Evolutionary conservation across 306 rosid species (phyloP), one percentile per base, ranked within the genome.

Genomic region (Astragalus membranaceus): DNA sequence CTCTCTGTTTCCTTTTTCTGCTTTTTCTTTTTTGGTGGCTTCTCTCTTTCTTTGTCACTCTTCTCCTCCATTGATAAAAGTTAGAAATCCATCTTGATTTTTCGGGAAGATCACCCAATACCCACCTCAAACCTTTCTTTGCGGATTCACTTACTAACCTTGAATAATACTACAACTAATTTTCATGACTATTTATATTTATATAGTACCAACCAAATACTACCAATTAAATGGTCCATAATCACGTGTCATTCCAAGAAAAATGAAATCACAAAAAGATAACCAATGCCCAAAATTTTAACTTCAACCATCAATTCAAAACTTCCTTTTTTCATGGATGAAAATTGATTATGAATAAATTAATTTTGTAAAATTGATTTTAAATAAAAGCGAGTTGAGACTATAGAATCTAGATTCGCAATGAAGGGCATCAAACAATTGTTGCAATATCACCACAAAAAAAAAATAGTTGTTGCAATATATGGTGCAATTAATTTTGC

Each of bases 31-130:
- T 62, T 73, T 23, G 55, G 65, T 72, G 70, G 5, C 48, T 78
- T 74, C 81, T 60, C 75, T 69, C 84, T 79, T 77, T 81, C 89
- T 85, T 78, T 67, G 78, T 84, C 90, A 57, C 69, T 65, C 79
- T 67, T 79, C 48, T 63, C 81, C 41, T 69, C 74, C 64, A 44
- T 81, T 75, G 69, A 80, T 69, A 75, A 83, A 86, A 75, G 82
- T 81, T 65, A 33, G 33, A 81, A 75, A 74, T 75, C 71, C 73
- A 75, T 82, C 70, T 85, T 83, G 78, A 83, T 80, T 84, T 49
- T 80, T 65, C 82, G 74, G 82, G 78, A 85, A 62, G 80, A 83
- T 85, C 75, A 79, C 84, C 64, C 85, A 63, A 72, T 64, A 73
- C 75, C 63, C 17, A 41, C 74, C 70, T 69, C 70, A 29, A 53